Conservation (phyloP, 768 basidiomycete genomes). For the Russula dissimulans region DNA sequence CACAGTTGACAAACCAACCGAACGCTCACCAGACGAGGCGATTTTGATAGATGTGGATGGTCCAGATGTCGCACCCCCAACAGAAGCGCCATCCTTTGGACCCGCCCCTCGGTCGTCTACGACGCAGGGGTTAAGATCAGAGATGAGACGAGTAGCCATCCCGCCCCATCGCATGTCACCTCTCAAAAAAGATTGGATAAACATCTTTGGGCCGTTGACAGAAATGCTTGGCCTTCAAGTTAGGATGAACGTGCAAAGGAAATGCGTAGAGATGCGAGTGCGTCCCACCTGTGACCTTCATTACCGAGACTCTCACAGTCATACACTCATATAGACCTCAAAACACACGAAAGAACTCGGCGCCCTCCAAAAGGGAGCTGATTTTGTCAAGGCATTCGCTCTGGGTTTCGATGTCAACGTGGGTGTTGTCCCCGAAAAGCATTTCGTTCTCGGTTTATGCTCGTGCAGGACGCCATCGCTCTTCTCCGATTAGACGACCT, state of each 20-base stretch:
- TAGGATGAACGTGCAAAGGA: conserved; percentile 88
- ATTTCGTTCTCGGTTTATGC: background rate
- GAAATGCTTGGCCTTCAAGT: conserved; percentile 94
- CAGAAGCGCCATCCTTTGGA: conserved; percentile 58
- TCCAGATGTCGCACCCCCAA: conserved; percentile 33
- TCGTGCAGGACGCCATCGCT: conserved; percentile 80
- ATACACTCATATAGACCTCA: conserved; percentile 54
- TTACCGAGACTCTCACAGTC: background rate
- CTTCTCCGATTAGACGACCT: conserved; percentile 92
- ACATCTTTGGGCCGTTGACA: conserved; percentile 89
- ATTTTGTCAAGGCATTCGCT: conserved; percentile 92
- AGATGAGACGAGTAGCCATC: conserved; percentile 82
- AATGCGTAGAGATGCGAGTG: conserved; percentile 89
- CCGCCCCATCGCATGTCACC: conserved; percentile 98
- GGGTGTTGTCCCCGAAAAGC: conserved; percentile 22
- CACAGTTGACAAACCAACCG: background rate
- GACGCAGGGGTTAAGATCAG: conserved; percentile 57
- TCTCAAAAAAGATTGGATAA: conserved; percentile 92
- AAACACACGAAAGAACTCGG: conserved; percentile 91
- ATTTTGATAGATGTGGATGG: conserved; percentile 51
- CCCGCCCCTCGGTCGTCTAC: conserved; percentile 45
- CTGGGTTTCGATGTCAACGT: conserved; percentile 95
- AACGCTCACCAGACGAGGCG: conserved; percentile 42
- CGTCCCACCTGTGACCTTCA: conserved; percentile 24
- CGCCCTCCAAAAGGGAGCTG: conserved; percentile 91